Evolutionary conservation across 495 filamentous ascomycete genomes (phyloP), one percentile per base, ranked within the genome.

Genomic region (Daldinia loculata): DNA sequence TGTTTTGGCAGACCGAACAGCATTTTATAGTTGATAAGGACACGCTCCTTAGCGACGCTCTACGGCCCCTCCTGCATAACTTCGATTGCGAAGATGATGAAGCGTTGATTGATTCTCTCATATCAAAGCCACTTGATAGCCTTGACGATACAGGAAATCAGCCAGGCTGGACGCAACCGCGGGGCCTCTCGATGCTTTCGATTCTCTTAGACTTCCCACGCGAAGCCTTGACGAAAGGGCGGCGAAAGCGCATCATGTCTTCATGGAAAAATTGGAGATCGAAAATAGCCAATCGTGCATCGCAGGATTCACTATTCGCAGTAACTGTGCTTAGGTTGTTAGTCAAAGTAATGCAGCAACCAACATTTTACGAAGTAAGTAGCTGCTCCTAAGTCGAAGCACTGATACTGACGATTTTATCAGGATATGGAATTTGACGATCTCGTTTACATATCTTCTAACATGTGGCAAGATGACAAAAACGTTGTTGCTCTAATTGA

Each of bases 331-430:
- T 87, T n/a, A 77, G 77, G 32, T 62, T 88, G 61, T 79, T 84
- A 69, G 63, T 78, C n/a, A 84, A 80, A 73, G 67, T 85, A 14
- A 84, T 85, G 81, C 67, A 76, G 6, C 76, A 75, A 52, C 82
- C 85, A 8, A 85, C 81, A 2, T 82, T 84, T 63, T 85, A 86
- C 61, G 80, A 83, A 52, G 84, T 84, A 77, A 68, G 74, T 61
- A 19, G 22, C 36, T 9, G 3, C 19, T 12, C 7, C 15, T 8
- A 27, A 27, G 11, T 56, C 17, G n/a, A 36, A 39, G n/a, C 29
- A 51, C 12, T 3, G 24, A 39, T 57, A 64, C 62, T 77, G 55
- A 77, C 34, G 2, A 29, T 6, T 63, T 51, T 5, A 17, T 17
- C 41, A 81, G 80, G 74, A 61, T 17, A 81, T 81, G 77, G 66